Conservation (phyloP, 805 yeast genomes). For the Yamadazyma tumulicola region DNA sequence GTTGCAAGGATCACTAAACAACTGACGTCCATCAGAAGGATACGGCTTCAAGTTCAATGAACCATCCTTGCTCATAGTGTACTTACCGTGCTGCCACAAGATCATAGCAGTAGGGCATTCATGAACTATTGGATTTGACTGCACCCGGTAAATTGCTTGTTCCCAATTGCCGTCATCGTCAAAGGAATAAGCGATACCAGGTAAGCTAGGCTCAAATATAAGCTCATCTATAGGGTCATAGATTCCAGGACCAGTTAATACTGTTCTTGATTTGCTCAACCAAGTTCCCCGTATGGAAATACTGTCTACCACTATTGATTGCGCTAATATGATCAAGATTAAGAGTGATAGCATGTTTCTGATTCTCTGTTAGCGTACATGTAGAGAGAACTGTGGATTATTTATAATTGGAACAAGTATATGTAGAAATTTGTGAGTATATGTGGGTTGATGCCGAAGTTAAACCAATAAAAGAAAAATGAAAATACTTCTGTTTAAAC, state of each 20-base stretch:
- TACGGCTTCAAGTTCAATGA: constrained; percentile 13
- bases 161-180: constrained; percentile 21
- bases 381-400: too few species aligned
- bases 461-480: too few species aligned
- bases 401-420: too few species aligned
- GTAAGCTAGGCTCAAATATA: constrained; percentile 17
- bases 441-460: not conserved
- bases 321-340: too few species aligned
- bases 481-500: too few species aligned
- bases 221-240: constrained; percentile 19
- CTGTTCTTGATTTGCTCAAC: constrained; percentile 18
- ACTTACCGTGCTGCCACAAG: constrained; percentile 22
- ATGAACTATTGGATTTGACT: constrained; percentile 15
- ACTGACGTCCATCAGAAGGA: constrained; percentile 18
- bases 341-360: too few species aligned
- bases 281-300: constrained; percentile 22
- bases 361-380: too few species aligned
- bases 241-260: constrained; percentile 17
- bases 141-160: constrained; percentile 17
- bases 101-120: constrained; percentile 17
- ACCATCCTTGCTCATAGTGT: constrained; percentile 8
- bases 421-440: too few species aligned
- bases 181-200: constrained; percentile 21
- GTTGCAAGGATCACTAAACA: constrained; percentile 19
- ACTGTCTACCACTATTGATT: too few species aligned